Conservation (phyloP, 768 basidiomycete genomes). For the Leucogyrophana mollusca region DNA sequence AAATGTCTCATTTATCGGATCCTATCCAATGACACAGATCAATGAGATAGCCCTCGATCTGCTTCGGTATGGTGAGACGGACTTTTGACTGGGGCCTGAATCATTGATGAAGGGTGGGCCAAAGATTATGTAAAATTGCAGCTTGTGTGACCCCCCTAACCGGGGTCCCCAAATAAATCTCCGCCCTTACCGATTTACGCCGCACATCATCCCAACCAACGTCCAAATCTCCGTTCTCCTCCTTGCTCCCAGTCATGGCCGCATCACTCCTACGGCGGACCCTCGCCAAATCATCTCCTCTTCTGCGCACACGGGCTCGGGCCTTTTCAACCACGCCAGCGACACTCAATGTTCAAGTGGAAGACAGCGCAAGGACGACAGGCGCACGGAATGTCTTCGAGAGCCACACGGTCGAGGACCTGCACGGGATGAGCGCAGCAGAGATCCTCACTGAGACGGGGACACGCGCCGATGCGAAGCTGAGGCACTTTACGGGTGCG, state of each 20-base stretch:
- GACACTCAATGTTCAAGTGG: background rate
- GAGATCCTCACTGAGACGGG: slow-evolving; percentile 80
- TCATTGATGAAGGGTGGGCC: no score
- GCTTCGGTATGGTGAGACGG: no score
- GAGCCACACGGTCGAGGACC: slow-evolving; percentile 78
- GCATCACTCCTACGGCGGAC: slow-evolving; percentile 64
- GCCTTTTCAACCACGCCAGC: slow-evolving; percentile 24
- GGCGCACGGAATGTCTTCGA: slow-evolving; percentile 53
- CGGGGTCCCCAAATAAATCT: no score
- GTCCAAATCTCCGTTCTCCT: slow-evolving; percentile 9
- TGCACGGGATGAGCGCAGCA: slow-evolving; percentile 74
- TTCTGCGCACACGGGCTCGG: slow-evolving; percentile 11
- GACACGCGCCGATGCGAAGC: slow-evolving; percentile 67
- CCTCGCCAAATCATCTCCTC: slow-evolving; percentile 32
- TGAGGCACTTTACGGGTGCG: slow-evolving; percentile 93
- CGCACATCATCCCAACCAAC: slow-evolving; percentile 9
- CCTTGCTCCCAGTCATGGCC: slow-evolving; percentile 51
- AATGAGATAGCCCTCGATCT: no score
- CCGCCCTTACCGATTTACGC: slow-evolving; percentile 26
- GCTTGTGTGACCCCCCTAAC: no score
- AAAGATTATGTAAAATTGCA: no score
- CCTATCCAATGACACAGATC: no score
- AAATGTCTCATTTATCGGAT: no score
- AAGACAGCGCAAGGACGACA: slow-evolving; percentile 23
- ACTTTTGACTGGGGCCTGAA: no score